phyloP scores from a whole-genome alignment of 1,139 yeast species.

The Sugiyamaella neomexicana region DNA sequence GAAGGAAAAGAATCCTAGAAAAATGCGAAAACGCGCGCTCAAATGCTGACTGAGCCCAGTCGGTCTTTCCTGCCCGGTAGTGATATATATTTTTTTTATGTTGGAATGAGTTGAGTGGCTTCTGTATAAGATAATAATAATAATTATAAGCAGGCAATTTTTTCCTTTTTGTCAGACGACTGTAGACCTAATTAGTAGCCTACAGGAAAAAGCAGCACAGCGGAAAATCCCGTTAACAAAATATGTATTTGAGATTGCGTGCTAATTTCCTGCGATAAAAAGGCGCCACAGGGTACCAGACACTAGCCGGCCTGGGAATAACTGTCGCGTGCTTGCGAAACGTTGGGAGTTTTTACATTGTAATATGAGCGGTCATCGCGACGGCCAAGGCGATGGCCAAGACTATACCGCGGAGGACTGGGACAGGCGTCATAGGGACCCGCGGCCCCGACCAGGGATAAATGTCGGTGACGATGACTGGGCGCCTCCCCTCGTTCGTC shows the following conservation, averaged over 20 bases:
- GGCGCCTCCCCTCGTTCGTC: too few species aligned
- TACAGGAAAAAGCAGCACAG: background rate
- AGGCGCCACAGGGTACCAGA: background rate
- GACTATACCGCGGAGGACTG: too few species aligned
- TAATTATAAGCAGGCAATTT: background rate
- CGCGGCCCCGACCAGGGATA: too few species aligned
- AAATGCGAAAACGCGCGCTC: too few species aligned
- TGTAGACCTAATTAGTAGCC: slow-evolving; percentile 14
- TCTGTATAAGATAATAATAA: background rate
- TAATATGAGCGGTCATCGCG: background rate
- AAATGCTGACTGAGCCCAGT: background rate
- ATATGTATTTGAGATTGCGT: slow-evolving; percentile 1
- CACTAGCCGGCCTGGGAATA: background rate
- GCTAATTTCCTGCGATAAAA: background rate
- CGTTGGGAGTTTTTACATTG: too few species aligned
- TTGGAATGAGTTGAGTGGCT: slow-evolving; percentile 1
- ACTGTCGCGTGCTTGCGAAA: too few species aligned
- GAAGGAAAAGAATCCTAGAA: too few species aligned
- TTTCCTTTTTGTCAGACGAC: slow-evolving; percentile 15
- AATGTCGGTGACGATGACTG: too few species aligned
- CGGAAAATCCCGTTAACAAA: background rate
- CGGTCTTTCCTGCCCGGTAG: background rate
- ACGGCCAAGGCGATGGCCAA: too few species aligned
- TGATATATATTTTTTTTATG: background rate
- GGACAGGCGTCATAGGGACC: too few species aligned